A percentile compares a stretch with the other conserved stretches of the same genome.
Conservation (phyloP, 768 basidiomycete species). For the Gloeopeniophorella convolvens region DNA sequence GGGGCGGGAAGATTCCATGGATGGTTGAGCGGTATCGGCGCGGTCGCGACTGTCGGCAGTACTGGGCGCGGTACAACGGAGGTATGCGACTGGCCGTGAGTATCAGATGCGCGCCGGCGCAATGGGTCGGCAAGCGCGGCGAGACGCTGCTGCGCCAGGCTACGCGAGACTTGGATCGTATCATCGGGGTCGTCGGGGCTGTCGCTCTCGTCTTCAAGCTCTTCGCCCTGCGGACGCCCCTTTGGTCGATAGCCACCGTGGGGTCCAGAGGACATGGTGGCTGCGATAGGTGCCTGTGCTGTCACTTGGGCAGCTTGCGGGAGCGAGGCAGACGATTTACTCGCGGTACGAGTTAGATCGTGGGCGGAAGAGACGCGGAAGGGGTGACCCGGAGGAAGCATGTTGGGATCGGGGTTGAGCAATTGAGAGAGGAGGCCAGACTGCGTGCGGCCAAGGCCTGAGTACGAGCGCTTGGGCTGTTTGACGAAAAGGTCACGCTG, state of each 20-base stretch:
- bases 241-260: slow-evolving; percentile 50
- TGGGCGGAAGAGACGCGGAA: slow-evolving; percentile 46
- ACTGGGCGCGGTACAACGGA: slow-evolving; percentile 18
- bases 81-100: slow-evolving; percentile 15
- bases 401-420: slow-evolving; percentile 62
- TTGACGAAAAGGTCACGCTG: slow-evolving; percentile 71
- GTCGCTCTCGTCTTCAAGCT: slow-evolving; percentile 57
- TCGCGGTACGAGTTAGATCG: slow-evolving; percentile 43
- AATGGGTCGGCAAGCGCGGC: slow-evolving; percentile 42
- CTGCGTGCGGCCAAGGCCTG: slow-evolving; percentile 45
- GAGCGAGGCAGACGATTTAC: slow-evolving; percentile 52
- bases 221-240: slow-evolving; percentile 56
- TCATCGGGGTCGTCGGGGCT: slow-evolving; percentile 48
- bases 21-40: slow-evolving; percentile 53
- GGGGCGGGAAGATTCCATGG: slow-evolving; percentile 71
- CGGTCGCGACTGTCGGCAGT: slow-evolving; percentile 34
- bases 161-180: slow-evolving; percentile 52
- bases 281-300: slow-evolving; percentile 26
- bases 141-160: slow-evolving; percentile 63
- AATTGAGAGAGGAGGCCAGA: slow-evolving; percentile 61
- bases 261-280: neutral
- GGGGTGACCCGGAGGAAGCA: slow-evolving; percentile 54
- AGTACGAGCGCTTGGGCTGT: slow-evolving; percentile 58
- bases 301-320: slow-evolving; percentile 50
- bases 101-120: slow-evolving; percentile 36